phyloP scores from a whole-genome alignment of 768 basidiomycete genomes.

The Galerina marginata region DNA sequence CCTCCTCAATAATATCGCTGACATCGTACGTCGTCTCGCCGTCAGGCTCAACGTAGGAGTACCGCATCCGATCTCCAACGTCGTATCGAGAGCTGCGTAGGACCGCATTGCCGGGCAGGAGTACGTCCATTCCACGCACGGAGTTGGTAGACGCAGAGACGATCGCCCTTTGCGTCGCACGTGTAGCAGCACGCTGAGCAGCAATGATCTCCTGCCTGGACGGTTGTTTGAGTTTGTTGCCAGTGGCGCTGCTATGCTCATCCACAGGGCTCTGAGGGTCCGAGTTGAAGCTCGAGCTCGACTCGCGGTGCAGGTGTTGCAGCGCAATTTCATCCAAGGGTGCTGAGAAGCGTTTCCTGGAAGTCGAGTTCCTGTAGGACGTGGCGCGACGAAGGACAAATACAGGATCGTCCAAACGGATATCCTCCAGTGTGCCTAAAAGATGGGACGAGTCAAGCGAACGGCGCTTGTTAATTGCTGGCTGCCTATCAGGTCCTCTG shows the following conservation, averaged over 20 bases:
- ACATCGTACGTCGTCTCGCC: slow-evolving; percentile 89
- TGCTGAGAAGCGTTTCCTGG: slow-evolving; percentile 73
- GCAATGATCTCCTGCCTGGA: slow-evolving; percentile 92
- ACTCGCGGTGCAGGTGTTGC: slow-evolving; percentile 73
- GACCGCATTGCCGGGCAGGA: slow-evolving; percentile 83
- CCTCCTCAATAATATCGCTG: slow-evolving; percentile 90
- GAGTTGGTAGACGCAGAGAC: slow-evolving; percentile 82
- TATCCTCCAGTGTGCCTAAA: slow-evolving; percentile 73
- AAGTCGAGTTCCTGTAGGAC: slow-evolving; percentile 72
- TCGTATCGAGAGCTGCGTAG: slow-evolving; percentile 85
- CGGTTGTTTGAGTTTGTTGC: slow-evolving; percentile 37
- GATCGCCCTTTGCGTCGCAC: slow-evolving; percentile 87
- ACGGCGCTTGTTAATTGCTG: slow-evolving; percentile 74
- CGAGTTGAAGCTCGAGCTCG: slow-evolving; percentile 62
- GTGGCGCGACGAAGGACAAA: slow-evolving; percentile 89
- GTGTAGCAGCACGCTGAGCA: slow-evolving; percentile 84
- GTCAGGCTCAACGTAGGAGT: slow-evolving; percentile 91
- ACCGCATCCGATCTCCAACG: slow-evolving; percentile 75
- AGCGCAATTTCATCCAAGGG: slow-evolving; percentile 87
- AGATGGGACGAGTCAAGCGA: slow-evolving; percentile 83
- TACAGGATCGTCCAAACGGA: slow-evolving; percentile 82
- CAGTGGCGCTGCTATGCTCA: slow-evolving; percentile 24
- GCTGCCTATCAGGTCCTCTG: slow-evolving; percentile 64
- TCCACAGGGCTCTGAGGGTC: slow-evolving; percentile 38
- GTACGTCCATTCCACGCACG: slow-evolving; percentile 86